Evolutionary conservation across 2,329 filamentous ascomycete species (phyloP).

Genomic region (Aureobasidium sp.): DNA sequence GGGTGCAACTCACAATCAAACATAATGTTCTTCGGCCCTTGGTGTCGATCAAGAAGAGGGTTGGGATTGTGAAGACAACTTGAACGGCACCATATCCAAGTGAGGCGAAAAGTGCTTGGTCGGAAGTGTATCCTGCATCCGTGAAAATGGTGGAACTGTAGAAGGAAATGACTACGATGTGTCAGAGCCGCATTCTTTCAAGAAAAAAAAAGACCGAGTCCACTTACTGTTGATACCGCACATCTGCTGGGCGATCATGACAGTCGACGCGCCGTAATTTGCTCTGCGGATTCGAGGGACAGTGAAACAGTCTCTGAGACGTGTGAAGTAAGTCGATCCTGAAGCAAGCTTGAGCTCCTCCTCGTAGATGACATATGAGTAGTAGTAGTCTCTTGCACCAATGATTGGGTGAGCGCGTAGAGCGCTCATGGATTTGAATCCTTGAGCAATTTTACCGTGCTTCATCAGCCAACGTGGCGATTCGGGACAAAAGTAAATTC

Average conservation of each 20-base stretch:
- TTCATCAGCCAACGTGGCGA: slow-evolving; percentile 43
- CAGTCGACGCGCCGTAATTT: slow-evolving; percentile 12
- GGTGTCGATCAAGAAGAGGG: slow-evolving; percentile 41
- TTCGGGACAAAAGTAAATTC: slow-evolving; percentile 30
- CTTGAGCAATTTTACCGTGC: slow-evolving; percentile 34
- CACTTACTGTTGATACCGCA: slow-evolving; percentile 14
- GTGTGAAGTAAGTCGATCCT: slow-evolving; percentile 29
- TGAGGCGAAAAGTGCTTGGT: slow-evolving; percentile 35
- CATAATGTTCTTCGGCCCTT: slow-evolving; percentile 39
- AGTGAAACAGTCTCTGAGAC: slow-evolving; percentile 44
- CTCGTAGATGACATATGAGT: slow-evolving; percentile 18
- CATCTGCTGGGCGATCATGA: slow-evolving; percentile 26
- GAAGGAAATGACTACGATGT: slow-evolving; percentile 22
- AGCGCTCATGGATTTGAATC: slow-evolving; percentile 40
- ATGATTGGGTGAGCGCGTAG: slow-evolving; percentile 26
- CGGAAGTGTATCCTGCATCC: slow-evolving; percentile 30
- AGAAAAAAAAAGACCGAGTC: neutral
- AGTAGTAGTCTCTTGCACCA: slow-evolving; percentile 29
- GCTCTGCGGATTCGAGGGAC: slow-evolving; percentile 43
- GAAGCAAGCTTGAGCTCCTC: slow-evolving; percentile 27
- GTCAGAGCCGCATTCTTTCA: slow-evolving; percentile 13
- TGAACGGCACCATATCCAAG: slow-evolving; percentile 42
- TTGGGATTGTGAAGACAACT: slow-evolving; percentile 41
- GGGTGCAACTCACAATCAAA: neutral
- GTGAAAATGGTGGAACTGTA: slow-evolving; percentile 33